These are phyloP conservation scores for Tetraselmis striata DNA, from an alignment of 139 green algal genomes.

Conservation along the genomic window DNA sequence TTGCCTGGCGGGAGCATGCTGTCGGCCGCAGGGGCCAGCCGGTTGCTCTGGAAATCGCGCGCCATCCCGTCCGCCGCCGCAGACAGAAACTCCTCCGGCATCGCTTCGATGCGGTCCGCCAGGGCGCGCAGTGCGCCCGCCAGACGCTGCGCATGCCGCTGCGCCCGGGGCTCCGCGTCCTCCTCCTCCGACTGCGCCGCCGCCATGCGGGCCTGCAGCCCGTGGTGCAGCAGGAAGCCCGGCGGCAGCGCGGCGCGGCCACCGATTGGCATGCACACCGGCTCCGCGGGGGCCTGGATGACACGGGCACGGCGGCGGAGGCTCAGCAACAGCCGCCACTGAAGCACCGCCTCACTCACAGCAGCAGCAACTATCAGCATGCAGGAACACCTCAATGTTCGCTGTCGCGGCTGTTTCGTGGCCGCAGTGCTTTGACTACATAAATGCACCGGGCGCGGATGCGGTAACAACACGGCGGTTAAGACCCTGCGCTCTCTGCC, in stretches of 20 bases:
- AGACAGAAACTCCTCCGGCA: conserved; percentile 12
- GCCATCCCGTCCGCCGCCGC: conserved; percentile 19
- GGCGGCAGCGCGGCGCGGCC: conserved; percentile 30
- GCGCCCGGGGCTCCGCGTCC: neutral
- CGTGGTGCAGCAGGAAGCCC: conserved; percentile 26
- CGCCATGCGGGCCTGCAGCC: neutral
- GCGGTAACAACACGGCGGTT: too few species aligned
- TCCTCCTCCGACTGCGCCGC: neutral
- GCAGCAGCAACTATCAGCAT: too few species aligned
- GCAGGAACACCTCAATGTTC: too few species aligned
- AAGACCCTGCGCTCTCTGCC: too few species aligned
- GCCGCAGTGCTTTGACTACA: too few species aligned
- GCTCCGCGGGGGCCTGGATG: neutral
- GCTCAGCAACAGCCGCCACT: too few species aligned
- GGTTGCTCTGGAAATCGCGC: conserved; percentile 29
- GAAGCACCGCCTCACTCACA: conserved; percentile 4
- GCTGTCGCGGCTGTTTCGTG: too few species aligned
- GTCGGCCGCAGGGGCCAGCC: conserved; percentile 21
- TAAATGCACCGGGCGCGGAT: too few species aligned
- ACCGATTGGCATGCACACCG: conserved; percentile 23
- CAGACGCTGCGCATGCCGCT: neutral
- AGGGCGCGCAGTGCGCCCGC: conserved; percentile 37
- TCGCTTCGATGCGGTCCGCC: conserved; percentile 37
- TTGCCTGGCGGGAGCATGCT: neutral
- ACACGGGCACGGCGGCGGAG: neutral